Evolutionary conservation across 192 early-diverging fungal genomes (phyloP).

Genomic region (Coemansia sp.): DNA sequence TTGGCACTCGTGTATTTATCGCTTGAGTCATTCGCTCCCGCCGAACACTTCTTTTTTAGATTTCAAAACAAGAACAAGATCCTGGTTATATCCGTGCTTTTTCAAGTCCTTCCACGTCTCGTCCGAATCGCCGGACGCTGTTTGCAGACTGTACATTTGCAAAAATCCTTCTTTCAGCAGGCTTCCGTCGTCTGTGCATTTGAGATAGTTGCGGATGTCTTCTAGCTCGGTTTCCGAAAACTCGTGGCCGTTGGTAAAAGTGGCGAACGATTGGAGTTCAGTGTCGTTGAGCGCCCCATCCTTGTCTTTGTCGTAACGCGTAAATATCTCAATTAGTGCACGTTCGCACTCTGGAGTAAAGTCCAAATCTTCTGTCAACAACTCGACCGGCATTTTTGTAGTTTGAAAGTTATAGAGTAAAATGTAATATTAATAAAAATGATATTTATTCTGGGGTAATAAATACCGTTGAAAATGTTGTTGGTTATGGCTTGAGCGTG

Average conservation of each 20-base stretch:
- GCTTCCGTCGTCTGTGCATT: slow-evolving; percentile 59
- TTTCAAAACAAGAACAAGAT: no score
- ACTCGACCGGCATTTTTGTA: slow-evolving; percentile 25
- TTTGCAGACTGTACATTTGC: slow-evolving; percentile 79
- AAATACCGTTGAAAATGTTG: no score
- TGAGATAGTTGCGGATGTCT: slow-evolving; percentile 71
- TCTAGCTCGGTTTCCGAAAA: slow-evolving; percentile 37
- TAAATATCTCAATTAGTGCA: slow-evolving; percentile 63
- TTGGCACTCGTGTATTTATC: slow-evolving; percentile 4
- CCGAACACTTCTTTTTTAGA: slow-evolving; percentile 19
- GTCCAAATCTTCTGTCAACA: slow-evolving; percentile 53
- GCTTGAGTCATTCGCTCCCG: slow-evolving; percentile 34
- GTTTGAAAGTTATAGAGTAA: neutral
- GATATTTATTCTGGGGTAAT: no score
- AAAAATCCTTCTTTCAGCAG: slow-evolving; percentile 72
- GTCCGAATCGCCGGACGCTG: slow-evolving; percentile 60
- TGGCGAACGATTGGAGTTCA: slow-evolving; percentile 60
- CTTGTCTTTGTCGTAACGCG: slow-evolving; percentile 61
- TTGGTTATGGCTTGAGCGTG: neutral
- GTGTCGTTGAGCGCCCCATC: slow-evolving; percentile 57
- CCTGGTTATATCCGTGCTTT: slow-evolving; percentile 56
- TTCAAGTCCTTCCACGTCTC: slow-evolving; percentile 77
- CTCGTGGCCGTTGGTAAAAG: slow-evolving; percentile 60
- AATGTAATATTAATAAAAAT: no score
- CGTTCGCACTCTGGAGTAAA: slow-evolving; percentile 52